Evolutionary conservation across 768 basidiomycete genomes (phyloP).

Genomic region (Lactarius hatsudake): DNA sequence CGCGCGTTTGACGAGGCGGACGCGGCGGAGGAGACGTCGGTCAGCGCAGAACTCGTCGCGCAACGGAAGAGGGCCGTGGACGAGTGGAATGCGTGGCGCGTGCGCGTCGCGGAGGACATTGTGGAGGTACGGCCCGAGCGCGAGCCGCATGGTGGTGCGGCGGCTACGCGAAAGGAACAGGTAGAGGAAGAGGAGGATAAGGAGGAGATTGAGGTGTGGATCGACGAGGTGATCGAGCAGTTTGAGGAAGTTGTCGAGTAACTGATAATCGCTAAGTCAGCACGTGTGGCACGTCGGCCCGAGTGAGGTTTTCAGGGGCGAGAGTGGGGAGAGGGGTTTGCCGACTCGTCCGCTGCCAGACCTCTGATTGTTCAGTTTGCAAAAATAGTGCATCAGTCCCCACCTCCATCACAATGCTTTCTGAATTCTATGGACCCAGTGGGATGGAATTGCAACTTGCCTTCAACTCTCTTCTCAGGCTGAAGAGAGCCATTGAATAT

Average conservation of each 20-base stretch:
- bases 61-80: slow-evolving; percentile 88
- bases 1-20: slow-evolving; percentile 95
- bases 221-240: slow-evolving; percentile 92
- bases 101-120: slow-evolving; percentile 62
- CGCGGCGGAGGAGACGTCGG: slow-evolving; percentile 90
- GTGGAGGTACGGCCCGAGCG: slow-evolving; percentile 49
- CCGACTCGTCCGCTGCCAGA: no score
- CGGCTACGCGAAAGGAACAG: slow-evolving; percentile 45
- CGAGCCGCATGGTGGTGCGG: slow-evolving; percentile 34
- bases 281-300: no score
- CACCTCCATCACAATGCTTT: neutral
- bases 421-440: neutral
- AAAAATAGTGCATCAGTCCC: no score
- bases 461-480: neutral
- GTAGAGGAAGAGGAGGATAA: slow-evolving; percentile 68
- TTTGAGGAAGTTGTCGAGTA: slow-evolving; percentile 66
- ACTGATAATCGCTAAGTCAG: slow-evolving; percentile 37
- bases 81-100: slow-evolving; percentile 99
- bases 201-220: slow-evolving; percentile 92
- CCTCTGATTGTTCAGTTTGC: no score
- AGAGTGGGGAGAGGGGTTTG: no score
- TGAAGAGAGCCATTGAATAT: neutral
- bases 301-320: no score
- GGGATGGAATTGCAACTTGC: neutral
- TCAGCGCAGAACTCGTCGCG: slow-evolving; percentile 90